phyloP scores from a whole-genome alignment of 768 basidiomycete genomes.

The Tubosaeta brunneosetosa region DNA sequence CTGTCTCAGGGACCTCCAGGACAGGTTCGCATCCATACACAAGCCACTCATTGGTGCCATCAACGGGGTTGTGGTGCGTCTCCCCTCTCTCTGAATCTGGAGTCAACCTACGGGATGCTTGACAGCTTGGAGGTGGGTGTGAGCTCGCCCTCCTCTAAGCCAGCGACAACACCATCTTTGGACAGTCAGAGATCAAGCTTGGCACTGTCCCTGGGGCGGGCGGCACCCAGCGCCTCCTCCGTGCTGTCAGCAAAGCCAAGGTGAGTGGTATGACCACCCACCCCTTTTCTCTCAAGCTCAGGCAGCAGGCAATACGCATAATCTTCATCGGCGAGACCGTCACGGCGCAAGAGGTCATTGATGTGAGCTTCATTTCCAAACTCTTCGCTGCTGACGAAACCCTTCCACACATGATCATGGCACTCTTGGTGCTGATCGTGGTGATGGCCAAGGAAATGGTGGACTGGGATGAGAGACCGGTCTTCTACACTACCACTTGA shows the following conservation, averaged over 20 bases:
- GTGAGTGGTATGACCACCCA: conserved; percentile 14
- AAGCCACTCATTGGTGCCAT: conserved; percentile 95
- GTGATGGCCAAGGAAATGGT: conserved; percentile 49
- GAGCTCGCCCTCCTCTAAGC: conserved; percentile 91
- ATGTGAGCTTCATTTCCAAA: no score
- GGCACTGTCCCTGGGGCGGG: conserved; percentile 94
- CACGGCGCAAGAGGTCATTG: no score
- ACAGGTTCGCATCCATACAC: conserved; percentile 47
- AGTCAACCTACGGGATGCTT: not conserved
- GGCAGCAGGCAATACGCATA: no score
- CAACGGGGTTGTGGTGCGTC: conserved; percentile 78
- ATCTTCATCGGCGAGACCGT: no score
- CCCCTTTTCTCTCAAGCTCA: no score
- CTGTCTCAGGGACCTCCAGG: conserved; percentile 43
- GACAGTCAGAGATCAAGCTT: conserved; percentile 93
- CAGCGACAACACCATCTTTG: conserved; percentile 82
- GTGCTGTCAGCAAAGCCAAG: conserved; percentile 76
- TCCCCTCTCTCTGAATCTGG: no score
- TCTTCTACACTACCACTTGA: no score
- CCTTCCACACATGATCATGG: conserved; percentile 33
- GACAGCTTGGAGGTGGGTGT: conserved; percentile 90
- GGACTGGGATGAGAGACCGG: no score
- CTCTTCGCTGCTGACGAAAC: no score
- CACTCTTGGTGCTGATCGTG: conserved; percentile 27
- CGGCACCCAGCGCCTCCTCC: conserved; percentile 86